These are phyloP conservation scores for Rhizopus microsporus DNA, from an alignment of 371 early-diverging fungal species.

Conservation along the genomic window DNA sequence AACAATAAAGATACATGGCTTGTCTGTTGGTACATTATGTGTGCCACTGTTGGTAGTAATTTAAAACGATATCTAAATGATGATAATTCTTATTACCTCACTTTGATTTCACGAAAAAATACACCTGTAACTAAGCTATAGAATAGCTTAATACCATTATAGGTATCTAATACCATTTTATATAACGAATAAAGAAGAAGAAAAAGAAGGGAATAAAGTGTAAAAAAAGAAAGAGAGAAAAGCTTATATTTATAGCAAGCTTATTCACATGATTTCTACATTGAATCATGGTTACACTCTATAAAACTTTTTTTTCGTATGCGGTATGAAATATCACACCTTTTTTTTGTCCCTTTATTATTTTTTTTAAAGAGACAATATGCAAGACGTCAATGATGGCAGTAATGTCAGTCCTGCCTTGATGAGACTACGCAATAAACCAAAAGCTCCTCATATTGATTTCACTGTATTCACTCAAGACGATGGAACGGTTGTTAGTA, in stretches of 20 bases:
- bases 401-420: conserved; percentile 21
- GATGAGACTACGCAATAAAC: conserved; percentile 28
- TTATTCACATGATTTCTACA: not conserved
- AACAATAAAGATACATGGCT: conserved; percentile 78
- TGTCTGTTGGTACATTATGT: conserved; percentile 69
- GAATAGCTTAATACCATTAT: conserved; percentile 16
- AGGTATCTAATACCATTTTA: conserved; percentile 14
- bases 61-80: not conserved
- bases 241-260: not conserved
- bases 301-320: not conserved
- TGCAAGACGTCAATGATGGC: conserved; percentile 3
- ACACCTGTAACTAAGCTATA: conserved; percentile 44
- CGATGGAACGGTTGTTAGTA: conserved; percentile 76
- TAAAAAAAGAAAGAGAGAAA: not conserved
- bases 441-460: conserved; percentile 54
- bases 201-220: not conserved
- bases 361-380: not conserved
- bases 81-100: conserved; percentile 8
- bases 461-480: conserved; percentile 78
- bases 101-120: conserved; percentile 75
- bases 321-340: not conserved
- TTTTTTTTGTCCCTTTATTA: not conserved
- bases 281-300: conserved; percentile 3
- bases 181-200: conserved; percentile 27
- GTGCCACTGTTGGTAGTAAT: conserved; percentile 48